These are phyloP conservation scores for Allomyces macrogynus DNA, from an alignment of 192 early-diverging fungal genomes.

Conservation along the genomic window DNA sequence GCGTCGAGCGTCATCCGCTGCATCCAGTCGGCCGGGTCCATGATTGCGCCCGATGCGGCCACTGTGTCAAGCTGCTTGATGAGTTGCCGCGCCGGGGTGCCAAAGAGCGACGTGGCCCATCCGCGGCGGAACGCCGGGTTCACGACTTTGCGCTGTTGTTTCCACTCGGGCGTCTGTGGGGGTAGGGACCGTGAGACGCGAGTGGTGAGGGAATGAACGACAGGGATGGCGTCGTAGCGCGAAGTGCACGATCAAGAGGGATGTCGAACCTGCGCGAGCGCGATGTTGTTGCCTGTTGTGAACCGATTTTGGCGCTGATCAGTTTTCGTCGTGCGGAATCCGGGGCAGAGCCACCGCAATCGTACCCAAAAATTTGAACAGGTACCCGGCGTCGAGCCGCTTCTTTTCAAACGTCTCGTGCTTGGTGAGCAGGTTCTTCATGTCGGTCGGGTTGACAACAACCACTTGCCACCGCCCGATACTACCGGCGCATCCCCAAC, in stretches of 20 bases:
- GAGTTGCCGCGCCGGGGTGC: not conserved
- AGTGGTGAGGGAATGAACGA: constrained; percentile 16
- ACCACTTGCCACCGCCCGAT: no score
- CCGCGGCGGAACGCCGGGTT: constrained; percentile 3
- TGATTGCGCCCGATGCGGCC: not conserved
- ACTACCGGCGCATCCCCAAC: not conserved
- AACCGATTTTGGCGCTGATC: not conserved
- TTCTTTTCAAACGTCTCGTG: no score
- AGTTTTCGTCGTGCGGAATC: no score
- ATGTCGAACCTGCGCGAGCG: not conserved
- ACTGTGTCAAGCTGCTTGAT: not conserved
- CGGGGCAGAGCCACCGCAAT: no score
- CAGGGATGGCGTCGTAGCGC: constrained; percentile 26
- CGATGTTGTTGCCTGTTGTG: not conserved
- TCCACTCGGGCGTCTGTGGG: constrained; percentile 9
- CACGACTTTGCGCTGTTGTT: not conserved
- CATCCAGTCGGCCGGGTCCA: not conserved
- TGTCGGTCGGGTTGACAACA: no score
- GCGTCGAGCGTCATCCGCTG: not conserved
- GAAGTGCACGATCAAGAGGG: constrained; percentile 13
- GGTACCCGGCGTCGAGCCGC: no score
- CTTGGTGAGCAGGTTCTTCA: no score
- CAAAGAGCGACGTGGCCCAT: not conserved
- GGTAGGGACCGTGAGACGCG: constrained; percentile 20
- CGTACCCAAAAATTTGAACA: no score